Evolutionary conservation across 805 yeast species (phyloP), one percentile per base, ranked within the genome.

Genomic region (Suhomyces pyralidae): DNA sequence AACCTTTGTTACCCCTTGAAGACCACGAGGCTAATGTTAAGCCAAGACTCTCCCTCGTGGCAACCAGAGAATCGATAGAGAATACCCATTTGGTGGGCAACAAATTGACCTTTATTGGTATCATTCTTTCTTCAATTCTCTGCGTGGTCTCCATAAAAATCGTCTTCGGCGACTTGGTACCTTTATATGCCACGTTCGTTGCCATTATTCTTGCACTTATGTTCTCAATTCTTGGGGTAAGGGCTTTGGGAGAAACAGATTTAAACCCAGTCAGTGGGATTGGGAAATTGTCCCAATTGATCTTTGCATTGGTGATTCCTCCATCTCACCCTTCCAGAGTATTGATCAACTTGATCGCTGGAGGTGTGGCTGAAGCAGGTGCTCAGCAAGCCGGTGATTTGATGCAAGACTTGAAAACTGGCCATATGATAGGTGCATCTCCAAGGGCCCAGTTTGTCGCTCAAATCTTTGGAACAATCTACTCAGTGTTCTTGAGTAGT

Each of bases 311-410:
- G 10, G 77, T 93, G 5, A 79, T 91, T 24, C 97, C 97, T 0
- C 75, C 77, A 30, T 67, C 75, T 45, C 88, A 85, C 53, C 96
- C 96, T 1, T 91, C 96, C 1, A 82, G 90, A 9, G 90, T 94
- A 5, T 71, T 93, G 40, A 83, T 90, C 45, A 94, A 93, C 64
- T 74, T 93, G 47, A 87, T 93, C 1, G 97, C 97, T 3, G 99
- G 99, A 15, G 99, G 97, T 12, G 85, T 93, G 42, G 96, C 98
- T 1, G 99, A 93, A 71, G 97, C 98, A 0, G 98, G 98, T 7
- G 97, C 99, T 2, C 98, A 94, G 71, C 99, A 93, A 70, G 97
- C 98, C 2, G 98, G 99, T 28, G 99, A 93, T 70, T 76, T 93
- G 64, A 89, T 94, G 96, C 99, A 93, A 73, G 98, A 94, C 70